Evolutionary conservation across 2,329 filamentous ascomycete genomes (phyloP), one percentile per base, ranked within the genome.

Genomic region (Samsoniella hepiali): DNA sequence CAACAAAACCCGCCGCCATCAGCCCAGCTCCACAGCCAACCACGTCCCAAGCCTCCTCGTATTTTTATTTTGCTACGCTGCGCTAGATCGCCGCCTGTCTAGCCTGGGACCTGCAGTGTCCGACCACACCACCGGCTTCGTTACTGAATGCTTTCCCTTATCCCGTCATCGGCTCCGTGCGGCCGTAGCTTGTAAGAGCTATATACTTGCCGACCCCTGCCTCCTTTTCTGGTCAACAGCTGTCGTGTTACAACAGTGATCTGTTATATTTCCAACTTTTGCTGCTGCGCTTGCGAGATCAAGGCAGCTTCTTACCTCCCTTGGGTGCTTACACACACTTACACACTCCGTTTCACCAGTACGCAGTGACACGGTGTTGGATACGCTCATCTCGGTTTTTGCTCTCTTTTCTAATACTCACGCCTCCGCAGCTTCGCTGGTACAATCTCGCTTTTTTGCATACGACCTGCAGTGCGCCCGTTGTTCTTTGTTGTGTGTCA

Each of bases 41-140:
- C 63, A 58, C 63, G 36, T 62, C 59, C 42, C 57, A 57, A 61
- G 64, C 64, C 57, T 64, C 64, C 57, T 65, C 61, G 62, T 63
- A 64, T 64, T 65, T 40, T 57, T 40, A 27, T 57, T 64, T 62
- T 58, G 32, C 45, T 51, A n/a, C 42, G 27, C 40, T 45, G 32
- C 55, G 40, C 34, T 40, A 50, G 57, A 60, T 64, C 50, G 50
- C 47, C 22, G 22, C 22, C 22, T 38, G 2, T 57, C 47, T 44
- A 54, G 57, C 38, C 49, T 64, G 38, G 55, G 49, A 34, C 62
- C 34, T 56, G 38, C 31, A 51, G 32, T 27, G 50, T 55, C 51
- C 38, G 58, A 51, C 53, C 57, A 51, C 57, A 64, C 55, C 59
- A 53, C 31, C 22, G 22, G 15, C 50, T 8, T 40, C 34, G 5